Base-by-base conservation (phyloP, 73 alveolate species). In the Paraurostyla sp. region DNA sequence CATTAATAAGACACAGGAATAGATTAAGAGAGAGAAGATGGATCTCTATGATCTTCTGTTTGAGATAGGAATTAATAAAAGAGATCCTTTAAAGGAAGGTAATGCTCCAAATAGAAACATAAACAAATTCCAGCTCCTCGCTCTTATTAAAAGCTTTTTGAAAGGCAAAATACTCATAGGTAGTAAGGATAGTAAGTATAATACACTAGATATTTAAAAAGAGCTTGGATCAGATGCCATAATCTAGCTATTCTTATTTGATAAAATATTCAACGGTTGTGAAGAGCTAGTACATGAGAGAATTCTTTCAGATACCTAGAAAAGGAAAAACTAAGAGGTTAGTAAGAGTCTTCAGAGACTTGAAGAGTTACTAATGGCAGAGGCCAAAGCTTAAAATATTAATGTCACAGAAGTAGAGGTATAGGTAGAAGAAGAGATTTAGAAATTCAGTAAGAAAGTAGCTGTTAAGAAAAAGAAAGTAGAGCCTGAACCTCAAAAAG, bases 51-150 rank as follows among this genome's bases (percentile, higher is more conserved):
- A 73, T 45, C 7, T 73, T 3, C 25, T 73, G 9, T 29, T 43
- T 4, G 71, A 73, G 18, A 9, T 73, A n/a, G 48, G 59, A 45
- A 18, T 73, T 3, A 3, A 45, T 6, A 73, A 48, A 30, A 73
- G 46, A 23, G 46, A 73, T 65, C 82, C 82, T 38, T 65, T 65
- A 65, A 65, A 38, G 25, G 82, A 65, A 6, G 82, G 82, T 18
- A 35, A 58, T 22, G 7, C 82, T 7, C 35, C 56, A 6, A 65
- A 38, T 30, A 65, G 82, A 22, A 35, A 38, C 3, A 65, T 65
- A 7, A 56, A 23, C 15, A 65, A 38, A 23, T 36, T 15, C 6
- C 9, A 38, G 7, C 9, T 65, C 7, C 9, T 38, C 1, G 41
- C 15, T 40, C 13, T 58, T 38, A 11, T 65, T 15, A 65, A 40